Conservation (phyloP, 305 asterid genomes). For the Plantago rigida region DNA sequence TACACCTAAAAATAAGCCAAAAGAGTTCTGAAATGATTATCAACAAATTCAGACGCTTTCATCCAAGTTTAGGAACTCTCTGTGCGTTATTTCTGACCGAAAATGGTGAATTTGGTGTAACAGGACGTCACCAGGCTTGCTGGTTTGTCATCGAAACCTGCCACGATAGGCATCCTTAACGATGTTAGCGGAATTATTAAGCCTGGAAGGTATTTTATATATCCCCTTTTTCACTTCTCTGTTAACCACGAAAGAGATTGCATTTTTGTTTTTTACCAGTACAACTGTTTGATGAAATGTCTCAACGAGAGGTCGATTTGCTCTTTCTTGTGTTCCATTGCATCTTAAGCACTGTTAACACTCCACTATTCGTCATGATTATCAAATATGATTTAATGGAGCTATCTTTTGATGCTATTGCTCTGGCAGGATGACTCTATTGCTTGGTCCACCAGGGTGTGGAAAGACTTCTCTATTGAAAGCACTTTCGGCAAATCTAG, state of each 20-base stretch:
- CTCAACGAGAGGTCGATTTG: background rate
- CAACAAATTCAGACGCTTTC: background rate
- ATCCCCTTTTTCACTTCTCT: background rate
- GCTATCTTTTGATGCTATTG: background rate
- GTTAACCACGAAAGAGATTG: background rate
- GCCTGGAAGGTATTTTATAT: slow-evolving; percentile 37
- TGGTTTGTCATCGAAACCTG: slow-evolving; percentile 28
- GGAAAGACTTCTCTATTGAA: slow-evolving; percentile 35
- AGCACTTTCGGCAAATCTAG: slow-evolving; percentile 35
- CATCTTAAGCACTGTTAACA: background rate
- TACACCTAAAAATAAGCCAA: background rate
- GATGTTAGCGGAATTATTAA: slow-evolving; percentile 40
- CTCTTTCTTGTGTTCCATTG: background rate
- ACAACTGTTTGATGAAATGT: slow-evolving; percentile 9
- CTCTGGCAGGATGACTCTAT: slow-evolving; percentile 28
- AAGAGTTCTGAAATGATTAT: background rate
- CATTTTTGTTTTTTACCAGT: background rate
- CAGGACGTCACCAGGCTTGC: slow-evolving; percentile 33
- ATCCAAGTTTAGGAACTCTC: background rate
- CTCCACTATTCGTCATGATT: too few species aligned
- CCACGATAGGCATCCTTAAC: slow-evolving; percentile 36
- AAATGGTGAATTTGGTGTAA: background rate
- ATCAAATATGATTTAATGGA: too few species aligned
- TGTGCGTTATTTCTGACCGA: background rate
- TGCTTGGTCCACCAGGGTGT: slow-evolving; percentile 39